Evolutionary conservation across 2,329 filamentous ascomycete genomes (phyloP).

Genomic region (Westerdykella sp.): DNA sequence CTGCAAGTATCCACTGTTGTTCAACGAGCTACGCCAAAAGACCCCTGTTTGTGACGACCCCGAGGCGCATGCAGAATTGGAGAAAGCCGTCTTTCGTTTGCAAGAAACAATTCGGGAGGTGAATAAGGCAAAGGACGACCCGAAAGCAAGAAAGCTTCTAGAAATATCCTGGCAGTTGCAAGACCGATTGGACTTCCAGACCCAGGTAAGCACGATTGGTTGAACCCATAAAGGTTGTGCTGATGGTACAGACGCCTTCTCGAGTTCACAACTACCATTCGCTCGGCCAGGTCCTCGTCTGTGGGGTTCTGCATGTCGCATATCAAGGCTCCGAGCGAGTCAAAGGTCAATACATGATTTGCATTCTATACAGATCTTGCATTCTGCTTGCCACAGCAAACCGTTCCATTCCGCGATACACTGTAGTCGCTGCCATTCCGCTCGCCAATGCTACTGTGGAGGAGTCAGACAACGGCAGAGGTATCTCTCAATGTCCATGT

Average conservation of each 20-base stretch:
- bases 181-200: conserved; percentile 68
- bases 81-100: conserved; percentile 64
- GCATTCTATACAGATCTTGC: conserved; percentile 73
- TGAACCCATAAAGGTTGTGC: not conserved
- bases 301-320: conserved; percentile 75
- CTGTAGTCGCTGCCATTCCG: conserved; percentile 67
- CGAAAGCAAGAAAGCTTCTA: conserved; percentile 60
- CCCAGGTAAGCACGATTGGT: conserved; percentile 52
- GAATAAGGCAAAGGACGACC: conserved; percentile 77
- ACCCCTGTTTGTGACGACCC: conserved; percentile 84
- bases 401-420: conserved; percentile 62
- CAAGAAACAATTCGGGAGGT: conserved; percentile 72
- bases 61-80: conserved; percentile 71
- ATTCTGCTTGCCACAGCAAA: conserved; percentile 67
- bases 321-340: conserved; percentile 67
- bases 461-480: conserved; percentile 68
- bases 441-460: conserved; percentile 62
- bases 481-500: conserved; percentile 34
- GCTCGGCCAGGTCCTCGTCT: conserved; percentile 73
- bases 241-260: conserved; percentile 21
- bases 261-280: conserved; percentile 56
- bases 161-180: conserved; percentile 82
- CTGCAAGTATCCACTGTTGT: conserved; percentile 83
- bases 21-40: conserved; percentile 73
- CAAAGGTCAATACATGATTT: conserved; percentile 76